phyloP scores from a whole-genome alignment of 352 stramenopile genomes.

The Phytophthora capsici region DNA sequence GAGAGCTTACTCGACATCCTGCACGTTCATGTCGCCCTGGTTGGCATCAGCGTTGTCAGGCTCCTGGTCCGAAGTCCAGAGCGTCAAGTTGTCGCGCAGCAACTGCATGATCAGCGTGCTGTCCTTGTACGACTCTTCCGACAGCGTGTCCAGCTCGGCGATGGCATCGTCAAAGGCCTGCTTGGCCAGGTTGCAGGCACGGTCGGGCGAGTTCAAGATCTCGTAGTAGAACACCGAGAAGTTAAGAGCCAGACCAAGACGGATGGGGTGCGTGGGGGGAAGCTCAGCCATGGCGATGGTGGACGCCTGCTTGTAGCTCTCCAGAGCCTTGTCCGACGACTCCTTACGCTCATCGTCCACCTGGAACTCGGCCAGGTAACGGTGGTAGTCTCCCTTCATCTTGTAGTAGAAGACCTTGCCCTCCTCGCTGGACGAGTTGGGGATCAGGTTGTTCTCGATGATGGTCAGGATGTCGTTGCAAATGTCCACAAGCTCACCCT shows the following conservation, averaged over 20 bases:
- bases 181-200: slow-evolving; percentile 94
- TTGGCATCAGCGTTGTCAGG: slow-evolving; percentile 88
- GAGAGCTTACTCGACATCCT: slow-evolving; percentile 73
- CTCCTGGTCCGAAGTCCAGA: slow-evolving; percentile 98
- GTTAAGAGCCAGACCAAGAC: slow-evolving; percentile 98
- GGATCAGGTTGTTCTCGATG: slow-evolving; percentile 98
- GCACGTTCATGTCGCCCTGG: slow-evolving; percentile 89
- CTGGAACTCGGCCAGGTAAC: slow-evolving; percentile 99
- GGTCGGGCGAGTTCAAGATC: slow-evolving; percentile 97
- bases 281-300: slow-evolving; percentile 96
- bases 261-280: slow-evolving; percentile 98
- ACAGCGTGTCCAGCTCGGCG: slow-evolving; percentile 98
- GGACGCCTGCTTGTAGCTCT: slow-evolving; percentile 82
- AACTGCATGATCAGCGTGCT: slow-evolving; percentile 99
- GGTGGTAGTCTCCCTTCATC: slow-evolving; percentile 99
- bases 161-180: slow-evolving; percentile 99
- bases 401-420: slow-evolving; percentile 99
- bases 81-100: slow-evolving; percentile 98
- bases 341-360: slow-evolving; percentile 95
- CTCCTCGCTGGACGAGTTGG: slow-evolving; percentile 96
- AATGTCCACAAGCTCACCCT: slow-evolving; percentile 96
- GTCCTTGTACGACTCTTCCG: slow-evolving; percentile 99
- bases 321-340: slow-evolving; percentile 86
- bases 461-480: slow-evolving; percentile 98
- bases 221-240: slow-evolving; percentile 99